Percentiles rank a stretch among this genome's conserved stretches.
Conservation (phyloP, 139 green algal genomes). For the Haematococcus lacustris region DNA sequence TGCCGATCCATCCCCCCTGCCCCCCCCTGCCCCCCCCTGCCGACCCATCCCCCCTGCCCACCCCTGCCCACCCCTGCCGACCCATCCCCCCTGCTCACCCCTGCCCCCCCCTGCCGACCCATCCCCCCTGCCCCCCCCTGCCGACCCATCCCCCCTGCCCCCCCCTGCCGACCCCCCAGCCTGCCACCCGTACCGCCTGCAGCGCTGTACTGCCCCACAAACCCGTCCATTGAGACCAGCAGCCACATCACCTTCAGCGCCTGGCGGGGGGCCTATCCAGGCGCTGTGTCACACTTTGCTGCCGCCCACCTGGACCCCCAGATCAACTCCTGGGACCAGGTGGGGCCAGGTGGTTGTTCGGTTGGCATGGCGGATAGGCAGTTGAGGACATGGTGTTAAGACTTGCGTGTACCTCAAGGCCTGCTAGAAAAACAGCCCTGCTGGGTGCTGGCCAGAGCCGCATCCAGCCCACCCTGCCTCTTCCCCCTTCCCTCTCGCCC, state of each 20-base stretch:
- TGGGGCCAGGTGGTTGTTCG: slow-evolving; percentile 10
- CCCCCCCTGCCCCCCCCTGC: too few species aligned
- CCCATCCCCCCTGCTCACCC: too few species aligned
- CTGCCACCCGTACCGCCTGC: too few species aligned
- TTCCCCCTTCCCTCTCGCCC: neutral
- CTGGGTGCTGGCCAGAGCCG: neutral
- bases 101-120: too few species aligned
- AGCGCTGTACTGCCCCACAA: slow-evolving; percentile 55
- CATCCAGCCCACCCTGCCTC: neutral
- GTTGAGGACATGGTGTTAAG: neutral
- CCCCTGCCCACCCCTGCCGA: too few species aligned
- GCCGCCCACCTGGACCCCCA: slow-evolving; percentile 51
- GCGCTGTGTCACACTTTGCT: slow-evolving; percentile 42
- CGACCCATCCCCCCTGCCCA: too few species aligned
- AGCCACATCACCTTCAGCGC: slow-evolving; percentile 33
- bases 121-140: too few species aligned
- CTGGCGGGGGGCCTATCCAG: slow-evolving; percentile 55
- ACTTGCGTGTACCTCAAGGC: too few species aligned
- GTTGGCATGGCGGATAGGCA: neutral
- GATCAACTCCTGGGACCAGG: slow-evolving; percentile 56
- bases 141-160: too few species aligned
- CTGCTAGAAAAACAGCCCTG: too few species aligned
- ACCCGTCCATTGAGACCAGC: slow-evolving; percentile 42
- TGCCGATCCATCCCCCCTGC: too few species aligned
- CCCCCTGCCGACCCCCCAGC: too few species aligned